Base-by-base conservation (phyloP, 495 filamentous ascomycete species). In the Annulohypoxylon nitens region DNA sequence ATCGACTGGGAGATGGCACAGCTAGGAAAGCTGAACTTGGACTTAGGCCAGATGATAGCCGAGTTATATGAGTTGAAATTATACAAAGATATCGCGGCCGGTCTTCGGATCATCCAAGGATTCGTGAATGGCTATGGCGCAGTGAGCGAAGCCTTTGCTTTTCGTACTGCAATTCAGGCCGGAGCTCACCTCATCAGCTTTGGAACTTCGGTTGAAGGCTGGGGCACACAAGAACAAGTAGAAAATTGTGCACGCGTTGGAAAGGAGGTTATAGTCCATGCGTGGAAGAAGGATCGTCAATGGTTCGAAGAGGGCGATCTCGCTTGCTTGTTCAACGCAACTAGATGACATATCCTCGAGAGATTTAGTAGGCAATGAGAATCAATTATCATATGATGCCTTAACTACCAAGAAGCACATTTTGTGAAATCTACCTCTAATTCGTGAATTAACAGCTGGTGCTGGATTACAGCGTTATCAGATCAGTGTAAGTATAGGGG, bases 1-100 rank as follows among this genome's bases (percentile, higher is more conserved):
- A 83, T 85, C 16, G 87, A 89, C 75, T 88, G 87, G 87, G 87
- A 89, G 68, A 69, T 88, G 48, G 61, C 78, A 34, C 86, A 88
- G 3, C 55, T 85, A 25, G 83, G 82, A 1, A 71, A 75, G 36
- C 78, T 77, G 0, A 84, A 82, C 9, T 78, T 87, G 26, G 87
- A 89, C 61, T 64, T 88, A 1, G 87, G 84, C 1, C 86, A 88
- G 69, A 79, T 90, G 59, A 79, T 86, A 5, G 80, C 81, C n/a
- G 88, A 90, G 73, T 66, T 91, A 2, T 90, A 87, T 61, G 83
- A 87, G 26, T 69, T 90, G 18, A 81, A 77, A 50, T 82, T 85
- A 10, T 89, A 84, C 78, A 86, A 84, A 33, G 62, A 75, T 14
- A 81, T 83, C 16, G 77, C 82, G 18, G 82, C 75, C 11, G 85